Conservation (phyloP, 2,329 filamentous ascomycete genomes). For the Trichothecium roseum region DNA sequence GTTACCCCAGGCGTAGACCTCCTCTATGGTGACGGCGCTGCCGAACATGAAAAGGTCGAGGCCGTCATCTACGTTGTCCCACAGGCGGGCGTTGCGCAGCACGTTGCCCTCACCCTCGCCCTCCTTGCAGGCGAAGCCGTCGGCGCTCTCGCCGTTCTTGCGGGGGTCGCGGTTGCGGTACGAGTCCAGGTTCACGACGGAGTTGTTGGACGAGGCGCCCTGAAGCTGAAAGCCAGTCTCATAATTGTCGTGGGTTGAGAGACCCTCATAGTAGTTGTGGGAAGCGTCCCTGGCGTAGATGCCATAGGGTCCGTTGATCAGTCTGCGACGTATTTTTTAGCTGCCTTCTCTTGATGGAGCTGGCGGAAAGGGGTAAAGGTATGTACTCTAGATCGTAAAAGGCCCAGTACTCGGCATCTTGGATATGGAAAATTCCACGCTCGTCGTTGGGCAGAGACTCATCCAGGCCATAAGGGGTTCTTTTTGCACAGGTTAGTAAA, state of each 20-base stretch:
- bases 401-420: slow-evolving; percentile 31
- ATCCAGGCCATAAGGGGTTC: slow-evolving; percentile 27
- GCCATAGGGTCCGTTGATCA: slow-evolving; percentile 22
- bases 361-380: neutral
- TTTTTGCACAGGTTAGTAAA: slow-evolving; percentile 1
- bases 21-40: slow-evolving; percentile 27
- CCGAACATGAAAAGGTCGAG: slow-evolving; percentile 31
- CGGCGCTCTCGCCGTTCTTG: slow-evolving; percentile 37
- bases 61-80: slow-evolving; percentile 38
- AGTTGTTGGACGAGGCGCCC: slow-evolving; percentile 20
- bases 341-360: too few species aligned
- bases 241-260: slow-evolving; percentile 23
- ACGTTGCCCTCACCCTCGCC: slow-evolving; percentile 33
- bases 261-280: slow-evolving; percentile 19
- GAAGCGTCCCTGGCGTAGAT: slow-evolving; percentile 20
- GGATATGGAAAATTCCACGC: slow-evolving; percentile 32
- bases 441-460: slow-evolving; percentile 25
- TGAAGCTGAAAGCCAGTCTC: slow-evolving; percentile 23
- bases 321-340: too few species aligned
- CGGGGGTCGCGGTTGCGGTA: slow-evolving; percentile 31
- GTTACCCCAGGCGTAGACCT: slow-evolving; percentile 33
- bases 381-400: slow-evolving; percentile 24
- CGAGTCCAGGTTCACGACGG: slow-evolving; percentile 27
- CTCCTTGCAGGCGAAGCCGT: slow-evolving; percentile 35
- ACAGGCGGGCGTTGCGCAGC: slow-evolving; percentile 30